Conservation (phyloP, 2,329 filamentous ascomycete genomes). For the Fonsecaea nubica region DNA sequence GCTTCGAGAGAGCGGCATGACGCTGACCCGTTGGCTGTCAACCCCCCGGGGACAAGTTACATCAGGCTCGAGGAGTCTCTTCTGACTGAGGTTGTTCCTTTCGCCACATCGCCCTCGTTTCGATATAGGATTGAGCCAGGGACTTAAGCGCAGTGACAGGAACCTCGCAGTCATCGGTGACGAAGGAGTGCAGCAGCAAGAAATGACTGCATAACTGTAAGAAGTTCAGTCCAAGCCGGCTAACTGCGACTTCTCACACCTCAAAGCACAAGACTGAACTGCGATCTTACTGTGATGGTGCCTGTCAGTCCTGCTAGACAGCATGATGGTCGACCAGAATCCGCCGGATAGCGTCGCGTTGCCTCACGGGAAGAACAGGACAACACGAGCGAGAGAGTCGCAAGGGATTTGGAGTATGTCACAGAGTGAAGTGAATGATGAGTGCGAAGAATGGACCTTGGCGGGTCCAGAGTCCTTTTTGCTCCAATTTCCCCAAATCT, state of each 20-base stretch:
- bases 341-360: too few species aligned
- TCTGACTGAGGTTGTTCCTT: too few species aligned
- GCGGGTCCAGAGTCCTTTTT: neutral
- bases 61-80: too few species aligned
- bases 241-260: neutral
- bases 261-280: neutral
- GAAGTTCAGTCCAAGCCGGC: neutral
- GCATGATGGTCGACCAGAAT: too few species aligned
- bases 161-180: too few species aligned
- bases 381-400: neutral
- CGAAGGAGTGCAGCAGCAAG: too few species aligned
- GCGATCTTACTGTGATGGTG: neutral
- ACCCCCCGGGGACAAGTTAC: too few species aligned
- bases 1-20: neutral
- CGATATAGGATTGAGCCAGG: too few species aligned
- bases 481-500: conserved; percentile 5
- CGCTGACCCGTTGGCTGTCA: neutral
- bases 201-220: too few species aligned
- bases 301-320: too few species aligned
- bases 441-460: neutral
- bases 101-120: too few species aligned
- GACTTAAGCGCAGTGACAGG: too few species aligned
- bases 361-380: neutral
- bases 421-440: neutral
- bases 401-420: neutral